Base-by-base conservation (phyloP, 2,329 filamentous ascomycete species). In the Ascochyta viciae-villosae region DNA sequence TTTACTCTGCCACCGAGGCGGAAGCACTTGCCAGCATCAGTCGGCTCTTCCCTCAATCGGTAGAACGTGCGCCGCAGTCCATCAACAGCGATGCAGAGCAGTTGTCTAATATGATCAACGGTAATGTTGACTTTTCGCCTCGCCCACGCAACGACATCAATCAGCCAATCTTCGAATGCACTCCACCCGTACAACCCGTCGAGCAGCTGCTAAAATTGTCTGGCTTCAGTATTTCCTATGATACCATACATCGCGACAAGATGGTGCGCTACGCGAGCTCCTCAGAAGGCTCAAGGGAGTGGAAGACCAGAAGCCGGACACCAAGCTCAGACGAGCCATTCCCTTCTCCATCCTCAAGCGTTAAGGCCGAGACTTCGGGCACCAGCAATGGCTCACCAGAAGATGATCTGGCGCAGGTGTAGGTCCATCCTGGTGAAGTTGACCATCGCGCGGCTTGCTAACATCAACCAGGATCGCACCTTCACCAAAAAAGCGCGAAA, bases 301-400 rank as follows among this genome's bases (percentile, higher is more conserved):
- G 53, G 53, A 42, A 42, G 33, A 41, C n/a, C 5, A 43, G 47
- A 31, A 56, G 53, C 42, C 29, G 31, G n/a, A 51, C 53, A 15
- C 47, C 53, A 12, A 56, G 53, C 38, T 56, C 47, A 26, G 53
- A 50, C n/a, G 47, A 47, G 12, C 27, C 37, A 24, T 56, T 27
- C 13, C 9, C 38, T 33, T 23, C 43, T 1, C 33, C 42, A 1
- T 16, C 22, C 3, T n/a, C 26, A 26, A 50, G 38, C 33, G n/a
- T 43, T n/a, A 34, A 37, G 37, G 29, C 8, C 1, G 43, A 27
- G n/a, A 26, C 29, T 1, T 56, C 38, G 7, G 47, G n/a, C 15
- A 24, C 9, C 7, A 47, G 47, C 33, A 24, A 35, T 24, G 31
- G 24, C 8, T 45, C 22, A 15, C 9, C 29, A 9, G 35, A 56